phyloP scores from a whole-genome alignment of 164 flowering plant species.

The Warburgia ugandensis region DNA sequence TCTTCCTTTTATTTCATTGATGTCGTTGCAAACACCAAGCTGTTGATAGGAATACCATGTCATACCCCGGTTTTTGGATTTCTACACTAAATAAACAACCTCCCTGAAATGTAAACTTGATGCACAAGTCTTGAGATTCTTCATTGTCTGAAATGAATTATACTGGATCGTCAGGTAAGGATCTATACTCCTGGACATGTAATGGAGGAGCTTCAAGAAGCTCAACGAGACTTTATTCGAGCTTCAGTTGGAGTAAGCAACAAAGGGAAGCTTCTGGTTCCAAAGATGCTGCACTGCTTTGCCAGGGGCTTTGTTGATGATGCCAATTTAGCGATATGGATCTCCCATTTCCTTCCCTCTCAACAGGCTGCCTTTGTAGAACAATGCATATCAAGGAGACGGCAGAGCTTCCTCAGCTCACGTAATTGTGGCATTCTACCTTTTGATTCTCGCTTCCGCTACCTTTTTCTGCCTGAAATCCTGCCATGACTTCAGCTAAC shows the following conservation, averaged over 20 bases:
- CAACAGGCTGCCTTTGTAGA: conserved; percentile 61
- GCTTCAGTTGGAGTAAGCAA: conserved; percentile 70
- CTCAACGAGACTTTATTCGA: conserved; percentile 54
- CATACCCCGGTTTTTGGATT: too few relatives aligned
- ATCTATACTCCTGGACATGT: conserved; percentile 54
- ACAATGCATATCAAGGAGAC: conserved; percentile 47
- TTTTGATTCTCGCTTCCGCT: conserved; percentile 69
- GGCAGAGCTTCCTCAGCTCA: conserved; percentile 47
- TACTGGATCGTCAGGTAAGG: conserved; percentile 42
- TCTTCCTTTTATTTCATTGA: too few relatives aligned
- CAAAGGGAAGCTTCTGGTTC: conserved; percentile 64
- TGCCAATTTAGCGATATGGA: conserved; percentile 51
- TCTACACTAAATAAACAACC: not conserved
- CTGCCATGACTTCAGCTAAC: conserved; percentile 1
- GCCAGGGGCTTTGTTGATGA: conserved; percentile 52
- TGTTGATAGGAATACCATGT: too few relatives aligned
- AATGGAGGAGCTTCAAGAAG: conserved; percentile 52
- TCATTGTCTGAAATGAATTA: not conserved
- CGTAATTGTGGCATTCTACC: conserved; percentile 58
- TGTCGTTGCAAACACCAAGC: too few relatives aligned
- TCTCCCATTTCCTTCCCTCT: conserved; percentile 51
- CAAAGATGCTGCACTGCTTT: conserved; percentile 66
- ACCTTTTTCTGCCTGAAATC: conserved; percentile 46
- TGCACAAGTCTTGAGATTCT: not conserved
- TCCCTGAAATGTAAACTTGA: not conserved